Conservation (phyloP, 139 green algal genomes). For the Tetradesmus obliquus region DNA sequence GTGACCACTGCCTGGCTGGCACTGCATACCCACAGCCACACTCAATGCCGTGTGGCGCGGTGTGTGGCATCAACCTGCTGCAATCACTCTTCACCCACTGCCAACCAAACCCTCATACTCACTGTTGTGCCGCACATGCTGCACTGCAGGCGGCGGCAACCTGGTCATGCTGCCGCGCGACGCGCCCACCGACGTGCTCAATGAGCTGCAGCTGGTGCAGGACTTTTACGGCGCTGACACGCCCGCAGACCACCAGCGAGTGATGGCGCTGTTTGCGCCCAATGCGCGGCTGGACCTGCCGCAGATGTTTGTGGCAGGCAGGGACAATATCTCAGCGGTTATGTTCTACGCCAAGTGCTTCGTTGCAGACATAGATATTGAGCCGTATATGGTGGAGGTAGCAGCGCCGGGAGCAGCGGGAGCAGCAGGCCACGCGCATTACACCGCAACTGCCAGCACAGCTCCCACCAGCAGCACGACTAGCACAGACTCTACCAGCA, state of each 20-base stretch:
- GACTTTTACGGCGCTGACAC: slow-evolving; percentile 41
- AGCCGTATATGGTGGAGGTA: slow-evolving; percentile 45
- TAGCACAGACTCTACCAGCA: slow-evolving; percentile 38
- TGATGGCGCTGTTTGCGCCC: slow-evolving; percentile 43
- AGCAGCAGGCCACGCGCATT: not conserved
- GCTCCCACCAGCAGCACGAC: slow-evolving; percentile 35
- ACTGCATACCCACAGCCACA: no score
- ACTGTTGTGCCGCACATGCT: not conserved
- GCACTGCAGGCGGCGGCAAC: slow-evolving; percentile 16
- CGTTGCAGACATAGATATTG: slow-evolving; percentile 36
- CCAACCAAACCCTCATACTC: no score
- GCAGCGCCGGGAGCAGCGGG: not conserved
- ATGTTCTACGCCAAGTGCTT: slow-evolving; percentile 43
- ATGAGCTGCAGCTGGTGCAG: slow-evolving; percentile 41
- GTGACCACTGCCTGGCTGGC: no score
- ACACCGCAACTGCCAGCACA: slow-evolving; percentile 23
- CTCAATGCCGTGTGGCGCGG: no score
- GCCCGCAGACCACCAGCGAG: slow-evolving; percentile 33
- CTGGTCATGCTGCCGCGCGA: slow-evolving; percentile 38
- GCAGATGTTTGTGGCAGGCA: slow-evolving; percentile 28
- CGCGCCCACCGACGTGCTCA: slow-evolving; percentile 35
- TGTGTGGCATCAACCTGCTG: no score
- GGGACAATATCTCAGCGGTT: slow-evolving; percentile 19
- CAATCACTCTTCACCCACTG: no score
- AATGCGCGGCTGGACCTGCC: slow-evolving; percentile 42